phyloP scores from a whole-genome alignment of 305 asterid genomes.

The Ruellia speciosa region DNA sequence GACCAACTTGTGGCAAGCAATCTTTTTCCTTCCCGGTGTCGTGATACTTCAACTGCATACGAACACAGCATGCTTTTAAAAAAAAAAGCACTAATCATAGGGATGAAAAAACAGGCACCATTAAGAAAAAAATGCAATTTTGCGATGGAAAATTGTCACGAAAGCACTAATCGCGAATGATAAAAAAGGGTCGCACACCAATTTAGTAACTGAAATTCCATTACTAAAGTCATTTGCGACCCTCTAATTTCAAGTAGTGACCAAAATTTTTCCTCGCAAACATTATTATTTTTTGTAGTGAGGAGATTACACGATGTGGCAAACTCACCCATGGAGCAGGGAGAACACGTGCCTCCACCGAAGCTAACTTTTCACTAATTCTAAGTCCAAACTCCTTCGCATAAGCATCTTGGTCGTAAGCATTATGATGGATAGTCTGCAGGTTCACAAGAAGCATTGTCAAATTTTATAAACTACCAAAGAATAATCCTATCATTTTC shows the following conservation, averaged over 20 bases:
- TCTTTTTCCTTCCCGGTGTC: constrained; percentile 92
- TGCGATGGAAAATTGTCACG: no score
- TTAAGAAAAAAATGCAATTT: no score
- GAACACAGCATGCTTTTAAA: constrained; percentile 15
- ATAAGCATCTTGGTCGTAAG: constrained; percentile 79
- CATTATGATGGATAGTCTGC: constrained; percentile 86
- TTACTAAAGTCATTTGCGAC: no score
- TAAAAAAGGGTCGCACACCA: no score
- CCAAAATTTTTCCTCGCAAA: no score
- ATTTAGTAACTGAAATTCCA: no score
- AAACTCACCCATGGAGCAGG: constrained; percentile 97
- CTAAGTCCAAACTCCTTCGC: constrained; percentile 92
- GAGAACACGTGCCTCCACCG: constrained; percentile 90
- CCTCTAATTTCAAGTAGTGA: no score
- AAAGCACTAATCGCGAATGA: no score
- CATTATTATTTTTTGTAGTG: no score
- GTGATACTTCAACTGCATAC: constrained; percentile 75
- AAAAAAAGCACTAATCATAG: constrained; percentile 4
- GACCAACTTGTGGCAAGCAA: constrained; percentile 96
- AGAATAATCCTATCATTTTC: no score
- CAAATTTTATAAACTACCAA: no score
- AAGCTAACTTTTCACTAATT: constrained; percentile 70
- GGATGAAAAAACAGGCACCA: not conserved
- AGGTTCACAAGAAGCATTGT: not conserved
- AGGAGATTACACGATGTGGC: constrained; percentile 6